Evolutionary conservation across 495 filamentous ascomycete genomes (phyloP).

Genomic region (Talaromyces adpressus): DNA sequence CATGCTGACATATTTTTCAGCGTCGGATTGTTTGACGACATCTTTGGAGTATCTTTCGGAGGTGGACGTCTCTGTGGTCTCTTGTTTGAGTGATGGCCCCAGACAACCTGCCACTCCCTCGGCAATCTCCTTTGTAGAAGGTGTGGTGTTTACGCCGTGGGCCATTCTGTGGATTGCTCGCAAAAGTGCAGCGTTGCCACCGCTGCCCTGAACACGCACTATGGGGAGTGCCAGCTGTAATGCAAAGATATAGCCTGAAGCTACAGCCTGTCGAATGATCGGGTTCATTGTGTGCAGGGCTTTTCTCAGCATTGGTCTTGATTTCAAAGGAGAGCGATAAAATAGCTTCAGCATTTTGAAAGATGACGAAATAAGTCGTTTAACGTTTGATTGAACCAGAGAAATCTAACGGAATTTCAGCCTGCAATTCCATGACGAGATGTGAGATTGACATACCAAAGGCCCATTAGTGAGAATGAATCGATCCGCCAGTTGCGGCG

Average conservation of each 20-base stretch:
- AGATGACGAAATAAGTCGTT: constrained; percentile 27
- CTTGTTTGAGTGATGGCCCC: constrained; percentile 32
- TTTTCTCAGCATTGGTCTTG: constrained; percentile 30
- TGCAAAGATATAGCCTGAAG: constrained; percentile 45
- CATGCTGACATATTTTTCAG: constrained; percentile 34
- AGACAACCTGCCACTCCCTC: constrained; percentile 37
- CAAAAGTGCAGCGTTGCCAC: constrained; percentile 39
- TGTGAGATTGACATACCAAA: constrained; percentile 28
- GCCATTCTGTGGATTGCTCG: constrained; percentile 24
- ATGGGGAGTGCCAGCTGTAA: constrained; percentile 38
- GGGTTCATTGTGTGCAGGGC: constrained; percentile 32
- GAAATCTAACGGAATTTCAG: constrained; percentile 19
- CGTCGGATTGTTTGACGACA: constrained; percentile 17
- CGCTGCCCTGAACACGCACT: constrained; percentile 27
- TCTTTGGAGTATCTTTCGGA: constrained; percentile 27
- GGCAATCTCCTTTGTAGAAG: constrained; percentile 23
- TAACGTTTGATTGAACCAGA: constrained; percentile 24
- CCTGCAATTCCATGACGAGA: neutral
- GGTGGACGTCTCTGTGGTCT: constrained; percentile 22
- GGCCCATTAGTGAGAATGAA: constrained; percentile 45
- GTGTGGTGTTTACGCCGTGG: constrained; percentile 17
- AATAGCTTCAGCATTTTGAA: constrained; percentile 42
- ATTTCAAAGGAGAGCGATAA: constrained; percentile 29
- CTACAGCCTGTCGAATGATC: constrained; percentile 28
- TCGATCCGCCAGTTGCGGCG: constrained; percentile 43